Evolutionary conservation across 2,329 filamentous ascomycete genomes (phyloP).

Genomic region (Paramyrothecium roridum): DNA sequence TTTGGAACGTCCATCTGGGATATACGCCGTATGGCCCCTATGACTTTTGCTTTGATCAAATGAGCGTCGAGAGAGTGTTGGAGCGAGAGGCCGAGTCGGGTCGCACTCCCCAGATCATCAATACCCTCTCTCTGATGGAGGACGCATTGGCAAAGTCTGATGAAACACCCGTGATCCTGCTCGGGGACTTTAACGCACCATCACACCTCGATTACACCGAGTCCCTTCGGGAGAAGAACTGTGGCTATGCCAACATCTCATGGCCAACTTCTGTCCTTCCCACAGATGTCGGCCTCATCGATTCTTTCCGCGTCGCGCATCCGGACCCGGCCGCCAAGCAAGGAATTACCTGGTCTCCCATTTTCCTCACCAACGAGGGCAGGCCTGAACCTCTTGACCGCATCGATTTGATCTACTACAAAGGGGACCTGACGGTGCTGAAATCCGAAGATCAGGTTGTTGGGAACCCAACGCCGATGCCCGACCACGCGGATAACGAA

Average conservation of each 20-base stretch:
- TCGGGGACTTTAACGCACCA: constrained; percentile 40
- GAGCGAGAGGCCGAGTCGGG: constrained; percentile 29
- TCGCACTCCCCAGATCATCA: constrained; percentile 33
- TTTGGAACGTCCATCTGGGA: constrained; percentile 33
- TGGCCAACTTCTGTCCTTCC: constrained; percentile 37
- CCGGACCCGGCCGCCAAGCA: constrained; percentile 27
- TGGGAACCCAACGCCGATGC: constrained; percentile 28
- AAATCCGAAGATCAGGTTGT: constrained; percentile 26
- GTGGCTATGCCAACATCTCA: constrained; percentile 25
- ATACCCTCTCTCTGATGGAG: constrained; percentile 29
- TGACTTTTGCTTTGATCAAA: constrained; percentile 36
- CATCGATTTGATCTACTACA: constrained; percentile 40
- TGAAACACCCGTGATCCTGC: constrained; percentile 29
- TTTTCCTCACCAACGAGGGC: constrained; percentile 28
- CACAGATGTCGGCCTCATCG: constrained; percentile 30
- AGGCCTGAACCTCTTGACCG: constrained; percentile 34
- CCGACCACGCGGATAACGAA: constrained; percentile 33
- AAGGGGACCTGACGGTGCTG: constrained; percentile 26
- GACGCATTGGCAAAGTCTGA: constrained; percentile 24
- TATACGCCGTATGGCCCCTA: constrained; percentile 39
- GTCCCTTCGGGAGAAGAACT: constrained; percentile 27
- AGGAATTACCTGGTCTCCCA: constrained; percentile 38
- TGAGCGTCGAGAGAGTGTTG: constrained; percentile 27
- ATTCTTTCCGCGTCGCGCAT: constrained; percentile 34
- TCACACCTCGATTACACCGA: constrained; percentile 40